Evolutionary conservation across 1,139 yeast species (phyloP).

Genomic region (Suhomyces coccinellae): DNA sequence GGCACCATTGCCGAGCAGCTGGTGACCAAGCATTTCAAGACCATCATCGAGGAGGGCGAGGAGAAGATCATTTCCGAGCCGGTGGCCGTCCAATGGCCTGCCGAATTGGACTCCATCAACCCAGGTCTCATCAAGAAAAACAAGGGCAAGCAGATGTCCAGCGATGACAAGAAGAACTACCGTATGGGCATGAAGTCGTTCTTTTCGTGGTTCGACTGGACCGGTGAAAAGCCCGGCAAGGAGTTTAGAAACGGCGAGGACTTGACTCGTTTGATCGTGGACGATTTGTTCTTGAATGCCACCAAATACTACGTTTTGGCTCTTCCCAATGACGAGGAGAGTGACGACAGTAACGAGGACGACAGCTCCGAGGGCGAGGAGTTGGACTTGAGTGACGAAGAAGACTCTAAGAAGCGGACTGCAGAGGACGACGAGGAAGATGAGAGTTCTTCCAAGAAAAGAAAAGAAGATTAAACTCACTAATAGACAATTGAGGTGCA

Average conservation of each 20-base stretch:
- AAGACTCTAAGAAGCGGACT: conserved; percentile 21
- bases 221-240: conserved; percentile 70
- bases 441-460: conserved; percentile 4
- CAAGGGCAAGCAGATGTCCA: conserved; percentile 31
- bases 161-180: conserved; percentile 59
- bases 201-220: conserved; percentile 76
- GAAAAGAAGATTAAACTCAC: conserved; percentile 2
- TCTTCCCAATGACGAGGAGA: conserved; percentile 55
- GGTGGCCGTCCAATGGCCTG: conserved; percentile 61
- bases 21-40: conserved; percentile 54
- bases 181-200: conserved; percentile 72
- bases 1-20: conserved; percentile 50
- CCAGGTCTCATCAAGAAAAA: conserved; percentile 47
- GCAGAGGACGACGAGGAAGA: conserved; percentile 7
- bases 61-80: conserved; percentile 53
- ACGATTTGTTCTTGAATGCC: conserved; percentile 70
- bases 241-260: conserved; percentile 75
- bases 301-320: conserved; percentile 74
- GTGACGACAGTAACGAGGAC: conserved; percentile 43
- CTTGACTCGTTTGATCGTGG: conserved; percentile 59
- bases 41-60: conserved; percentile 48
- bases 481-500: too few relatives aligned
- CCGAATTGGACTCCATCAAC: conserved; percentile 50
- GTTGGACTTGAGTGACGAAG: conserved; percentile 54
- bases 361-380: conserved; percentile 58